Percentiles rank a stretch among this genome's conserved stretches.
Evolutionary conservation across 768 basidiomycete genomes (phyloP).

Genomic region (Russula sp.): DNA sequence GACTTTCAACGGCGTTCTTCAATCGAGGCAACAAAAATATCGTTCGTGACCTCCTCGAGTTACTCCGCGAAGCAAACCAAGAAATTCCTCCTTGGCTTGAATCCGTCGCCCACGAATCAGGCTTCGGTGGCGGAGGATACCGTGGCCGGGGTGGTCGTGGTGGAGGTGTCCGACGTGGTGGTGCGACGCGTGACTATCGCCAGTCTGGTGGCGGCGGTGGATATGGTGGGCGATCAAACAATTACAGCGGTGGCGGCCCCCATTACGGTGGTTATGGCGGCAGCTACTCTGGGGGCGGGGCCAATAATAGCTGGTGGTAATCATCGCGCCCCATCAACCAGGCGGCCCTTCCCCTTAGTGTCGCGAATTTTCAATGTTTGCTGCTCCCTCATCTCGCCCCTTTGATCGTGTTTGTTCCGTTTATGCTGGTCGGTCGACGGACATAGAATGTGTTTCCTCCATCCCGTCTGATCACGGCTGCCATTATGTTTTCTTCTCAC

Average conservation of each 20-base stretch:
- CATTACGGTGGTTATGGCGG: conserved; percentile 29
- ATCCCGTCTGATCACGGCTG: not conserved
- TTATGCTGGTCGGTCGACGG: not conserved
- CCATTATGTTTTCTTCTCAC: conserved; percentile 14
- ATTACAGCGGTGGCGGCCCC: conserved; percentile 33
- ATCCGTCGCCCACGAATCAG: conserved; percentile 73
- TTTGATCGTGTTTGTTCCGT: conserved; percentile 12
- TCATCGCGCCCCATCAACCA: conserved; percentile 17
- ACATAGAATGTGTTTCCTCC: conserved; percentile 1
- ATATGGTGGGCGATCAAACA: conserved; percentile 23
- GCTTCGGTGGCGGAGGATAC: conserved; percentile 53
- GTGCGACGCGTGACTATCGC: conserved; percentile 43
- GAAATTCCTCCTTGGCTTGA: conserved; percentile 91
- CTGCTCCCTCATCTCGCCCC: not conserved
- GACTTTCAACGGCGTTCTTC: conserved; percentile 94
- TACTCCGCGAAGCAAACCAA: conserved; percentile 94
- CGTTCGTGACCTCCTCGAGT: conserved; percentile 84
- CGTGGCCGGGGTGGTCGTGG: conserved; percentile 49
- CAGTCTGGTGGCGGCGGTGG: conserved; percentile 35
- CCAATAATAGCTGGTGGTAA: conserved; percentile 45
- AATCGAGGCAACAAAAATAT: conserved; percentile 91
- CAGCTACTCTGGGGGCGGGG: conserved; percentile 28
- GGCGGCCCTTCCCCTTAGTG: not conserved
- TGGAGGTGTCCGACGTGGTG: conserved; percentile 55
- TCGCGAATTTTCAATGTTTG: not conserved